Conservation (phyloP, 495 filamentous ascomycete genomes). For the Thermothielavioides terrestris region DNA sequence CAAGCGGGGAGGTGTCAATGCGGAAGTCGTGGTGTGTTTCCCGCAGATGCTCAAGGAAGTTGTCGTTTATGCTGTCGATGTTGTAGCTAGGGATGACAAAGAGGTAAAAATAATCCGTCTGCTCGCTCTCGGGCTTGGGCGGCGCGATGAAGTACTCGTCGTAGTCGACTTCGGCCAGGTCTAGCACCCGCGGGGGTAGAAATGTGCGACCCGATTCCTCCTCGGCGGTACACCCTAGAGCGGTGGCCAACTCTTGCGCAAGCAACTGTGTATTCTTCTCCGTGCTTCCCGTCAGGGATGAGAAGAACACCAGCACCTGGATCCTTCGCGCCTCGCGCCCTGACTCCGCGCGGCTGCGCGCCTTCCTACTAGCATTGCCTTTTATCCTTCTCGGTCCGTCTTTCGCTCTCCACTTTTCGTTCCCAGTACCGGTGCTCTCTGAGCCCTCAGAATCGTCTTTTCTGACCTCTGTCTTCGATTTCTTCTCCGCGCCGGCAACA, state of each 20-base stretch:
- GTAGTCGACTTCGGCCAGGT: slow-evolving; percentile 77
- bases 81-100: slow-evolving; percentile 82
- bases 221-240: slow-evolving; percentile 18
- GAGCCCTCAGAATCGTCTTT: slow-evolving; percentile 5
- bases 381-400: slow-evolving; percentile 42
- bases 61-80: slow-evolving; percentile 79
- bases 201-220: slow-evolving; percentile 25
- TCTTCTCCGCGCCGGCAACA: background rate
- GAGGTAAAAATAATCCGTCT: slow-evolving; percentile 65
- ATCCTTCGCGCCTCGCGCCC: slow-evolving; percentile 36
- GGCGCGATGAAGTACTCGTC: slow-evolving; percentile 79
- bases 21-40: slow-evolving; percentile 95
- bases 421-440: background rate
- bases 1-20: slow-evolving; percentile 80
- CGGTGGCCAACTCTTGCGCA: slow-evolving; percentile 40
- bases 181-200: slow-evolving; percentile 57
- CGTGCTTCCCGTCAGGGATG: slow-evolving; percentile 73
- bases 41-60: slow-evolving; percentile 69
- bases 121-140: slow-evolving; percentile 35
- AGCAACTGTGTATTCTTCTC: slow-evolving; percentile 56
- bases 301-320: slow-evolving; percentile 79
- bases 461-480: slow-evolving; percentile 4
- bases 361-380: slow-evolving; percentile 34
- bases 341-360: slow-evolving; percentile 12
- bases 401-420: slow-evolving; percentile 8